Conservation (phyloP, 257 asterid genomes). For the Lantana camara region DNA sequence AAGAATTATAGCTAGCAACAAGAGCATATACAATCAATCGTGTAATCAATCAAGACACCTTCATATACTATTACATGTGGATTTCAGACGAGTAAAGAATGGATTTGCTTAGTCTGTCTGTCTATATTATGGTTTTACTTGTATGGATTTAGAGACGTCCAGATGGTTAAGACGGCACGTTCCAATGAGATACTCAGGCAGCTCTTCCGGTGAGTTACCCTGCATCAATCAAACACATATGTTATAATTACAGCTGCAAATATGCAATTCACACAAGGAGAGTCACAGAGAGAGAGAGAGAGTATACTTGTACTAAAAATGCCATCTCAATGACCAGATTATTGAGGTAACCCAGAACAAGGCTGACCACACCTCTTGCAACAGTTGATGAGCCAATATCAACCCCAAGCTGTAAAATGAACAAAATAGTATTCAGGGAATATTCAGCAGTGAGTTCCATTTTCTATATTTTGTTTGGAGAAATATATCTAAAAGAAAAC, state of each 20-base stretch:
- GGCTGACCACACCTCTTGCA: slow-evolving; percentile 90
- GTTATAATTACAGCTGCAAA: not conserved
- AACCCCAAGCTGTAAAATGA: slow-evolving; percentile 59
- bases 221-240: slow-evolving; percentile 27
- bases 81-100: slow-evolving; percentile 15
- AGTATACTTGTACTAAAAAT: slow-evolving; percentile 70
- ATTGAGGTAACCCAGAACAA: slow-evolving; percentile 82
- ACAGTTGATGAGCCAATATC: slow-evolving; percentile 91
- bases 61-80: slow-evolving; percentile 7
- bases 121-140: slow-evolving; percentile 37
- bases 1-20: slow-evolving; percentile 34
- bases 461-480: not conserved
- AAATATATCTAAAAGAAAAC: not conserved
- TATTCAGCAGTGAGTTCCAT: not conserved
- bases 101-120: not conserved
- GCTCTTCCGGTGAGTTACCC: slow-evolving; percentile 82
- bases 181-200: slow-evolving; percentile 80
- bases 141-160: slow-evolving; percentile 66
- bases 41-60: not conserved
- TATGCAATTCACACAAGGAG: not conserved
- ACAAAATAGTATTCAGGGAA: not conserved
- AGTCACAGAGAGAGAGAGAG: not conserved
- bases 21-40: slow-evolving; percentile 23
- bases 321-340: slow-evolving; percentile 90
- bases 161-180: slow-evolving; percentile 87